Percentiles rank a stretch among this genome's conserved stretches.
phyloP scores from a whole-genome alignment of 805 yeast genomes.

The Kodamaea kakaduensis region DNA sequence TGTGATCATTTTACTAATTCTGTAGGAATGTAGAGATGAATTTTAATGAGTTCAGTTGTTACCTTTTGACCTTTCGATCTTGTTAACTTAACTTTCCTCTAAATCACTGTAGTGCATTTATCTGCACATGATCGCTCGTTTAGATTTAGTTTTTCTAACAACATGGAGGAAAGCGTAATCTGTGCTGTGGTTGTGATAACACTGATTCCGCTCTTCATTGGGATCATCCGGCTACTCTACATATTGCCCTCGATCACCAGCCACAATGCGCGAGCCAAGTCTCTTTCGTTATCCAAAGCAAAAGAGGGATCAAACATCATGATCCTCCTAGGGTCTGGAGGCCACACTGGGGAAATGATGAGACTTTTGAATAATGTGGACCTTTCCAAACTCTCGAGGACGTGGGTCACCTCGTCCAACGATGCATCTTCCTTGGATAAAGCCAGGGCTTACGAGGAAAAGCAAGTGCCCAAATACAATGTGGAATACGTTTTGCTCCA shows the following conservation, averaged over 20 bases:
- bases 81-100: too few species aligned
- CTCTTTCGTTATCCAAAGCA: background rate
- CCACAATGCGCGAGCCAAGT: background rate
- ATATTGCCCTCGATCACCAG: conserved; percentile 19
- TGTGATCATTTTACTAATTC: too few species aligned
- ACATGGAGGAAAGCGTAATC: conserved; percentile 12
- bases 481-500: conserved; percentile 34
- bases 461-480: conserved; percentile 12
- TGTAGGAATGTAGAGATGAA: too few species aligned
- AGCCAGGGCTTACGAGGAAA: conserved; percentile 34
- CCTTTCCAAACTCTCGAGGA: conserved; percentile 22
- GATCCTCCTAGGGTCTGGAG: conserved; percentile 89
- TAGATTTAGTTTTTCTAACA: too few species aligned
- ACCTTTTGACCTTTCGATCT: too few species aligned
- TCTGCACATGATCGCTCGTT: too few species aligned
- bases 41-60: too few species aligned
- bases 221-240: conserved; percentile 19
- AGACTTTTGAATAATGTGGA: conserved; percentile 49
- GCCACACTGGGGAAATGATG: conserved; percentile 96
- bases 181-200: conserved; percentile 14
- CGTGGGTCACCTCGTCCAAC: conserved; percentile 46
- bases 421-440: conserved; percentile 48
- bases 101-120: too few species aligned
- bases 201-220: conserved; percentile 20
- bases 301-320: conserved; percentile 32